phyloP scores from a whole-genome alignment of 768 basidiomycete genomes.

The Russula ochroleuca region DNA sequence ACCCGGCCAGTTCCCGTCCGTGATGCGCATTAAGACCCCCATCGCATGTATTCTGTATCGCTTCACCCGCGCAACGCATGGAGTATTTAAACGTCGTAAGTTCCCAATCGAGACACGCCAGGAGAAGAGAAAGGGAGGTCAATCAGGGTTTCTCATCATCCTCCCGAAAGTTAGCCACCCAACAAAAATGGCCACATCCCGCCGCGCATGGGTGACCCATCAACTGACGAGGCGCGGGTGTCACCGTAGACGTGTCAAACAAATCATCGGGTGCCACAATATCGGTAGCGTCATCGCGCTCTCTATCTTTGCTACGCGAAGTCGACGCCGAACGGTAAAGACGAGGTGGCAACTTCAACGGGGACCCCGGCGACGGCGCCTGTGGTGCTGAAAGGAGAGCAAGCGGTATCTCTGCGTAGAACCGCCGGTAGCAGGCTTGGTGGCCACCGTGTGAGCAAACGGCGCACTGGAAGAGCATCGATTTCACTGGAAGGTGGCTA shows the following conservation, averaged over 20 bases:
- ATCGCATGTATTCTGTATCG: no score
- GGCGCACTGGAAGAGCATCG: conserved; percentile 68
- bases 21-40: no score
- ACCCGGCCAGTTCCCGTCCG: no score
- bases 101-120: background rate
- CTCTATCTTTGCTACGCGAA: conserved; percentile 28
- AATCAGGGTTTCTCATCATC: conserved; percentile 17
- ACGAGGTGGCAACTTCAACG: conserved; percentile 19
- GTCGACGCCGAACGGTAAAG: conserved; percentile 26
- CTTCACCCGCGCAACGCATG: conserved; percentile 1
- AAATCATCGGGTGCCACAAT: conserved; percentile 19
- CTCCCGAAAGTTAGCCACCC: conserved; percentile 44
- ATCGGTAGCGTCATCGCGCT: conserved; percentile 12
- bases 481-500: conserved; percentile 73
- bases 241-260: conserved; percentile 9
- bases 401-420: conserved; percentile 59
- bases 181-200: conserved; percentile 81
- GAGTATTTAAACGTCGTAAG: background rate
- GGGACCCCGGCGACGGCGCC: conserved; percentile 31
- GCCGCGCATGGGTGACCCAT: conserved; percentile 67
- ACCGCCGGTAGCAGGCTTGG: conserved; percentile 67
- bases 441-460: conserved; percentile 80
- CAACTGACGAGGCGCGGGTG: conserved; percentile 27
- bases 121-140: background rate
- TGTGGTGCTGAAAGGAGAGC: conserved; percentile 39